Evolutionary conservation across 371 early-diverging fungal species (phyloP), one percentile per base, ranked within the genome.

Genomic region (Phascolomyces articulosus): DNA sequence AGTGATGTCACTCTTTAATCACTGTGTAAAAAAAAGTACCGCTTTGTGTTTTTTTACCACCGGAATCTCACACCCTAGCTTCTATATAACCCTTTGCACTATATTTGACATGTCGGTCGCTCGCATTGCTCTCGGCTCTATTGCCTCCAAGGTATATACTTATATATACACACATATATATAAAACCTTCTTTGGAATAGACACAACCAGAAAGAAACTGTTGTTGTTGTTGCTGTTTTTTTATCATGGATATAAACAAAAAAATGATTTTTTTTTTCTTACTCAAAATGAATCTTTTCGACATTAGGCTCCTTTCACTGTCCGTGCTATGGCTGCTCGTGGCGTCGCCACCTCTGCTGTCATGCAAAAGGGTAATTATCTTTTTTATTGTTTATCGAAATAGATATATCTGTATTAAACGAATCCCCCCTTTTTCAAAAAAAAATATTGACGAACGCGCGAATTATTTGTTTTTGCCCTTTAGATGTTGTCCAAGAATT

Each of bases 401-500:
- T 34, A 2, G 34, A 13, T 4, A 13, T 47, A n/a, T 20, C 8
- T 47, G 16, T 13, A 6, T n/a, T 6, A 47, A 8, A 0, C 15
- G 21, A 20, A 16, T 47, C 21, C 8, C 21, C n/a, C n/a, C n/a
- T n/a, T n/a, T n/a, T n/a, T n/a, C n/a, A n/a, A n/a, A n/a, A n/a
- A n/a, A n/a, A n/a, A n/a, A n/a, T n/a, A n/a, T n/a, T 16, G 16
- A 47, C 15, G 16, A 47, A 58, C 8, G 40, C 23, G 21, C 41
- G 41, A 34, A 34, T 34, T 18, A 31, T 58, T 24, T 62, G 2
- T 55, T 26, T n/a, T n/a, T n/a, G n/a, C n/a, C n/a, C n/a, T n/a
- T n/a, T 70, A 82, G 82, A 82, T 62, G 82, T 82, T 58, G 63
- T 82, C 62, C 79, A 78, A 69, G 82, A 82, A 28, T 67, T 82